Base-by-base conservation (phyloP, 192 early-diverging fungal species). In the Podila clonocystis region DNA sequence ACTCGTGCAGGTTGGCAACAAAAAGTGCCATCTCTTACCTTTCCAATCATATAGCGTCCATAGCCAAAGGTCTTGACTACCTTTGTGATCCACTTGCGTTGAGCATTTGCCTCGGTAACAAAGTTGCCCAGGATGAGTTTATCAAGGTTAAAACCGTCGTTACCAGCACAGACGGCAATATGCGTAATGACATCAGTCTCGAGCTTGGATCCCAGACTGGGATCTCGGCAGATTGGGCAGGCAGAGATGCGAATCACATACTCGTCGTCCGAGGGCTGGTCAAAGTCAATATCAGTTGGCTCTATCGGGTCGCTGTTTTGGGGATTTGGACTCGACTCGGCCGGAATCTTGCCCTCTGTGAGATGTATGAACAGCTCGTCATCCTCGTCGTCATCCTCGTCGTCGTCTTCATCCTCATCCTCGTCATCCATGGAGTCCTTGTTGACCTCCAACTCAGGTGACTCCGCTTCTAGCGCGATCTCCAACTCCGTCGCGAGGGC, bases 181-280 rank as follows among this genome's bases (percentile, higher is more conserved):
- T 95, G 94, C 17, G 92, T 92, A 17, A 94, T 87, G 13, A 94
- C 89, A 63, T 94, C 93, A 65, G 94, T 87, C 74, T 94, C 91
- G 2, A 83, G 74, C 52, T 82, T 84, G 38, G 82, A 86, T 49
- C 63, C 79, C 13, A 90, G 89, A 77, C 82, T 87, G 13, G 84
- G 86, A 63, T 76, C 83, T 67, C 82, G 87, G 72, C 94, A 95
- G 52, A 94, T 90, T 19, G 93, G 93, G 64, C 94, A 95, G 28
- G 86, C 68, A 17, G 82, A 82, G n/a, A 94, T 83, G 30, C 84
- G 70, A 68, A 93, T 92, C 17, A 94, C 74, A 64, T 90, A 87
- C 72, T 94, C 93, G 26, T 86, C 83, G 31, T 80, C 77, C 5
- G 66, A 73, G 0, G 20, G 49, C 66, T 65, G 70, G 0, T 80